Evolutionary conservation across 2,329 filamentous ascomycete genomes (phyloP), one percentile per base, ranked within the genome.

Genomic region (Leptographium radiaticola): DNA sequence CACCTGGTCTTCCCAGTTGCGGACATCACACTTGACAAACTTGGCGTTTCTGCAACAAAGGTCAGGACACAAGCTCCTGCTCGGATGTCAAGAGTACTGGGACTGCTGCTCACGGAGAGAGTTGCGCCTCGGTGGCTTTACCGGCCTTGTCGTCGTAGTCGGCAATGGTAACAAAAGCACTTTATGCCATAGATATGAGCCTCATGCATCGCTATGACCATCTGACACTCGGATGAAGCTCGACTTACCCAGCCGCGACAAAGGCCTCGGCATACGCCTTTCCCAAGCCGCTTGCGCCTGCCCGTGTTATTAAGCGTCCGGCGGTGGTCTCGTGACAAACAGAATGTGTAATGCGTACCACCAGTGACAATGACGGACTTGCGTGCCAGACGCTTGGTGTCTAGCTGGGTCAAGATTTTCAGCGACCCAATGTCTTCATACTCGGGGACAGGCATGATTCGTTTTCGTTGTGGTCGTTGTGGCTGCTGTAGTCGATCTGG

Each of bases 341-440:
- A 25, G 25, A 2, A 25, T 25, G 25, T 25, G 25, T 2, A 25
- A 25, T 25, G n/a, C 46, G 10, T 16, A 49, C 73, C 73, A n/a
- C 73, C 72, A 1, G 73, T 75, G 16, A 75, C 67, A 25, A 76
- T 66, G 30, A 74, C 71, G 1, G 69, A 71, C 58, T 74, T 76
- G 33, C 69, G 71, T 4, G 60, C 62, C 10, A 56, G 49, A 34
- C 6, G 18, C 4, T 33, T n/a, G 15, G 36, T 73, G 58, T 40
- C 67, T n/a, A 38, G 40, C 46, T 53, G 46, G 6, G 49, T 33
- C 2, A 42, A 20, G 15, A 55, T 46, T 3, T 16, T 15, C n/a
- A 45, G n/a, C 16, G 15, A 6, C 2, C 52, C 47, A 18, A 20
- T 51, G 52, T 56, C 52, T 39, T 48, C 6, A 38, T 56, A 56